Percentiles rank a stretch among this genome's conserved stretches.
phyloP scores from a whole-genome alignment of 306 rosid species.

The Casuarina equisetifolia region DNA sequence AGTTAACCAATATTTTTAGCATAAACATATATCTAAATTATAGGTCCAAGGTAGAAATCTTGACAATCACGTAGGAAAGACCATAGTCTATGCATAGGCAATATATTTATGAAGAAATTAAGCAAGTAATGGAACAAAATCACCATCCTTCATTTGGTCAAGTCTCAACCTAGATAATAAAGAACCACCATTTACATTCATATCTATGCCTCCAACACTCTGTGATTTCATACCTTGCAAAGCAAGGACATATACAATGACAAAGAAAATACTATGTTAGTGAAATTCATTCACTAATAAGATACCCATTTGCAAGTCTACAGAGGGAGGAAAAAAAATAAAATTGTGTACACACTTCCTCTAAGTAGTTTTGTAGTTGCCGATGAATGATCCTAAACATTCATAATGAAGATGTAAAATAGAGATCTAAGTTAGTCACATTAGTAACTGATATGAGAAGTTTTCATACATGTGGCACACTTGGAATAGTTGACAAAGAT shows the following conservation, averaged over 20 bases:
- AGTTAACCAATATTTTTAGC: slow-evolving; percentile 19
- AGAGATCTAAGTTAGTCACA: background rate
- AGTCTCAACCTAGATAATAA: slow-evolving; percentile 74
- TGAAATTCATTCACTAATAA: slow-evolving; percentile 23
- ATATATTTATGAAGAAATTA: slow-evolving; percentile 94
- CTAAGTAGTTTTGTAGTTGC: slow-evolving; percentile 61
- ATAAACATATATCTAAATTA: slow-evolving; percentile 21
- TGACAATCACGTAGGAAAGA: slow-evolving; percentile 73
- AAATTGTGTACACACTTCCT: slow-evolving; percentile 43
- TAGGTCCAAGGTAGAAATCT: slow-evolving; percentile 28
- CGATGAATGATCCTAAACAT: slow-evolving; percentile 44
- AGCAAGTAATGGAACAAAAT: slow-evolving; percentile 76
- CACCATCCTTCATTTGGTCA: slow-evolving; percentile 58
- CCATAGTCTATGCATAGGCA: slow-evolving; percentile 79
- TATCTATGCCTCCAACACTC: slow-evolving; percentile 45
- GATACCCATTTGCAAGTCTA: slow-evolving; percentile 23
- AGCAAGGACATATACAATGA: slow-evolving; percentile 39
- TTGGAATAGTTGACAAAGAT: background rate
- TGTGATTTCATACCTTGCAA: slow-evolving; percentile 47
- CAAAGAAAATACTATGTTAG: slow-evolving; percentile 24
- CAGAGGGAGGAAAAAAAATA: slow-evolving; percentile 8
- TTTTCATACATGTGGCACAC: background rate
- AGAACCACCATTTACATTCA: slow-evolving; percentile 48
- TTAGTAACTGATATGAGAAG: background rate
- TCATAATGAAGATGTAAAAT: slow-evolving; percentile 79